A percentile compares a stretch with the other conserved stretches of the same genome.
Conservation (phyloP, 805 yeast genomes). For the Yamadazyma nakazawae region DNA sequence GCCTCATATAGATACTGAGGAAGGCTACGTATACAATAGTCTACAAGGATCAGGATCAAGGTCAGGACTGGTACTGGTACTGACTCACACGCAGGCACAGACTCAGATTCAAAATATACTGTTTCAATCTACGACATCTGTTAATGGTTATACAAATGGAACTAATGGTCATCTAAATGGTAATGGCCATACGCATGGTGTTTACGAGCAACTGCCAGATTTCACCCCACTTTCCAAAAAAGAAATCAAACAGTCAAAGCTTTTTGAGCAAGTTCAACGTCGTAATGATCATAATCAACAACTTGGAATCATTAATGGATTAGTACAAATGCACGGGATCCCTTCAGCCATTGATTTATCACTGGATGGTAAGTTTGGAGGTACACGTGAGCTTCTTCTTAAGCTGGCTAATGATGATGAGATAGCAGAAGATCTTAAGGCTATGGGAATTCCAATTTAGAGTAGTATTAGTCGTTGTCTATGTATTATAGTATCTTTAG, state of each 20-base stretch:
- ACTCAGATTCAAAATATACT: not conserved
- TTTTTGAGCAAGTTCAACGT: constrained; percentile 53
- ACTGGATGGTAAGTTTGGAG: constrained; percentile 16
- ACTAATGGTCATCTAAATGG: not conserved
- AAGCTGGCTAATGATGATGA: constrained; percentile 68
- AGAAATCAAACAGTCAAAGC: constrained; percentile 32
- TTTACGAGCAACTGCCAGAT: not conserved
- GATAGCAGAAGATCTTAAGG: constrained; percentile 64
- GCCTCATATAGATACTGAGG: not conserved
- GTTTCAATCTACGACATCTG: too few relatives aligned
- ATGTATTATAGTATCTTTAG: not conserved
- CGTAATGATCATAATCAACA: constrained; percentile 66
- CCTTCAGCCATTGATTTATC: constrained; percentile 68
- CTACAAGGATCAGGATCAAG: not conserved
- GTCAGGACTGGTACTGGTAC: not conserved
- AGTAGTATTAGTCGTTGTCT: not conserved
- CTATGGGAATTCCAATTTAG: constrained; percentile 48
- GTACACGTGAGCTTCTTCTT: constrained; percentile 35
- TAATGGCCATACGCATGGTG: not conserved
- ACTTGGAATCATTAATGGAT: constrained; percentile 65
- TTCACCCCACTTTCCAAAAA: constrained; percentile 25
- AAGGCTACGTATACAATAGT: not conserved
- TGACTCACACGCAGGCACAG: not conserved
- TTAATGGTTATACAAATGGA: not conserved
- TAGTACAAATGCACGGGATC: constrained; percentile 65